Evolutionary conservation across 306 rosid genomes (phyloP).

Genomic region (Canavalia gladiata): DNA sequence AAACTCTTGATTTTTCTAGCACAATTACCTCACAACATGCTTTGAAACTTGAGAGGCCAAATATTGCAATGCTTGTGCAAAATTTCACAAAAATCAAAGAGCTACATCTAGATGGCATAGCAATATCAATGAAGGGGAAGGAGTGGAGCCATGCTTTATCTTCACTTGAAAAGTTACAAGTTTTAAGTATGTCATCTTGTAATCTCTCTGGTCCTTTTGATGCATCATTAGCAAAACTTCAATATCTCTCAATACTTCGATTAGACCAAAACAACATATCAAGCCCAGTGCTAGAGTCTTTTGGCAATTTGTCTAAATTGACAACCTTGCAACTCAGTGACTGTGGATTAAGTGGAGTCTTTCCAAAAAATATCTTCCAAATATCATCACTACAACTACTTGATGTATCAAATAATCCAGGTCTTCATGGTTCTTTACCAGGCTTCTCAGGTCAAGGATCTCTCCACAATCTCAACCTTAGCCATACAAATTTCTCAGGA

Average conservation of each 20-base stretch:
- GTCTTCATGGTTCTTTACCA: slow-evolving; percentile 30
- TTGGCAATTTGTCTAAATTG: not conserved
- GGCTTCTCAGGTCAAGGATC: not conserved
- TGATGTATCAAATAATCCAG: slow-evolving; percentile 23
- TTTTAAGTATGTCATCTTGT: slow-evolving; percentile 16
- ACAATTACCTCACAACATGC: slow-evolving; percentile 7
- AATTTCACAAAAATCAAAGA: slow-evolving; percentile 17
- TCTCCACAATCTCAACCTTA: slow-evolving; percentile 7
- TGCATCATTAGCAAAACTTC: not conserved
- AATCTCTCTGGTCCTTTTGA: slow-evolving; percentile 30
- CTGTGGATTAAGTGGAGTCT: not conserved
- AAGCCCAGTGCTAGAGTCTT: slow-evolving; percentile 4
- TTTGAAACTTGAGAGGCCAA: slow-evolving; percentile 10
- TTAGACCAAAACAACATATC: not conserved
- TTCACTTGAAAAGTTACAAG: slow-evolving; percentile 3
- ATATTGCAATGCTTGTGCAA: slow-evolving; percentile 16
- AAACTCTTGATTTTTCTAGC: slow-evolving; percentile 21
- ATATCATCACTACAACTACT: slow-evolving; percentile 23
- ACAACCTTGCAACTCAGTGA: slow-evolving; percentile 19
- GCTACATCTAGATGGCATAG: not conserved
- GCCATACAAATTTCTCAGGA: slow-evolving; percentile 23
- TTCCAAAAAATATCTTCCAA: slow-evolving; percentile 10
- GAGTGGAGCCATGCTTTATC: slow-evolving; percentile 23
- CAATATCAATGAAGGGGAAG: slow-evolving; percentile 4
- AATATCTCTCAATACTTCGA: slow-evolving; percentile 14